Evolutionary conservation across 176 grass and related monocot genomes (phyloP).

Genomic region (Juncus effusus): DNA sequence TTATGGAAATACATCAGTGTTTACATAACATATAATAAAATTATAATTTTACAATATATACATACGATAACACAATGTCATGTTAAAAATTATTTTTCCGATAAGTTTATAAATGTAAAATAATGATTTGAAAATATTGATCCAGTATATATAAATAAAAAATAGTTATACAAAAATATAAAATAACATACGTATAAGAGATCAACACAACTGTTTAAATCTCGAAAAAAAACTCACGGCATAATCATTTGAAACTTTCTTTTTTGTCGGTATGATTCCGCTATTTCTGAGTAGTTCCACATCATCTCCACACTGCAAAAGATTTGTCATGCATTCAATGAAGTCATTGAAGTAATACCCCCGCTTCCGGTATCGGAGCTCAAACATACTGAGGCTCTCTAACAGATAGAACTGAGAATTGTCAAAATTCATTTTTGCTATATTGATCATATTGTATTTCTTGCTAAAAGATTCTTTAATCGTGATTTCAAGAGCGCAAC

Average conservation of each 20-base stretch:
- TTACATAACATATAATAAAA: no score
- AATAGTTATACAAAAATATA: no score
- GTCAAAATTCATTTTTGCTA: slow-evolving; percentile 9
- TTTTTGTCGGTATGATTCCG: slow-evolving; percentile 13
- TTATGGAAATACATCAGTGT: no score
- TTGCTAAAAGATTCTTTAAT: background rate
- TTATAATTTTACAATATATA: no score
- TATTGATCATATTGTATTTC: slow-evolving; percentile 1
- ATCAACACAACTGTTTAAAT: slow-evolving; percentile 3
- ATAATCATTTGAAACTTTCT: slow-evolving; percentile 5
- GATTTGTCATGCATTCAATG: slow-evolving; percentile 10
- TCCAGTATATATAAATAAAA: no score
- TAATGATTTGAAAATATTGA: no score
- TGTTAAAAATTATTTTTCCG: no score
- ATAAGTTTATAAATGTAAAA: no score
- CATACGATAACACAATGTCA: no score
- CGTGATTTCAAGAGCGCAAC: background rate
- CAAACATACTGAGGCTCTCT: slow-evolving; percentile 14
- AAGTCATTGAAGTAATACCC: background rate
- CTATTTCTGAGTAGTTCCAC: slow-evolving; percentile 3
- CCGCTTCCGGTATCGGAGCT: slow-evolving; percentile 1
- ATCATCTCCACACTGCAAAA: slow-evolving; percentile 9
- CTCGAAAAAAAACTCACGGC: slow-evolving; percentile 12
- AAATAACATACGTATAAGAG: no score
- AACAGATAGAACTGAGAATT: slow-evolving; percentile 11